Conservation (phyloP, 129 eudicot species). For the Calendula officinalis region DNA sequence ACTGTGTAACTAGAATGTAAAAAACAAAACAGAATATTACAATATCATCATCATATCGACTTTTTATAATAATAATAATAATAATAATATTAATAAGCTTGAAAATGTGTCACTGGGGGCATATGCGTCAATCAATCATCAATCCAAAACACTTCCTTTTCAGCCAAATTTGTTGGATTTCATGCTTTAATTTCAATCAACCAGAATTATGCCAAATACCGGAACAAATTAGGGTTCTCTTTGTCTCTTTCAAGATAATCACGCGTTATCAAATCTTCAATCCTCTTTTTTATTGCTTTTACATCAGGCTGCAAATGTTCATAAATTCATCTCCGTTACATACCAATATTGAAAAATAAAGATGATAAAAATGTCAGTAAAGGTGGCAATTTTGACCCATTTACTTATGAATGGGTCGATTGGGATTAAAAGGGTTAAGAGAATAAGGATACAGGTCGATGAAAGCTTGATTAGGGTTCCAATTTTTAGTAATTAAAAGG, state of each 20-base stretch:
- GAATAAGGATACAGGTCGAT: too few species aligned
- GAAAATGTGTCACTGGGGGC: neutral
- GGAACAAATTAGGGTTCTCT: slow-evolving; percentile 80
- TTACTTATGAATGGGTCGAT: too few species aligned
- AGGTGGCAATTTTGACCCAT: too few species aligned
- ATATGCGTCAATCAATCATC: slow-evolving; percentile 27
- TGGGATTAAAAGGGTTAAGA: too few species aligned
- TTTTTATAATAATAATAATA: neutral
- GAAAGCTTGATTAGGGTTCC: too few species aligned
- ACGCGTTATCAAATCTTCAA: slow-evolving; percentile 86
- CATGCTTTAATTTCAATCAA: slow-evolving; percentile 11
- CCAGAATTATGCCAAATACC: slow-evolving; percentile 72
- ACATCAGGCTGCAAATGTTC: slow-evolving; percentile 69
- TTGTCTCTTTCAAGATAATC: slow-evolving; percentile 92
- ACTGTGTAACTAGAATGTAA: neutral
- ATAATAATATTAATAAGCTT: neutral
- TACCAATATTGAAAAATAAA: too few species aligned
- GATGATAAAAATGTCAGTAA: too few species aligned
- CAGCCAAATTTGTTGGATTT: slow-evolving; percentile 23
- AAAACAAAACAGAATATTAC: slow-evolving; percentile 27
- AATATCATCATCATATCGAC: slow-evolving; percentile 32
- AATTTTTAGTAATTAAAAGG: neutral
- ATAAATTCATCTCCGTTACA: too few species aligned
- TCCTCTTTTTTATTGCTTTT: slow-evolving; percentile 90
- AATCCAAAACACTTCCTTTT: slow-evolving; percentile 30